Base-by-base conservation (phyloP, 345 rosid species). In the Populus deltoides region DNA sequence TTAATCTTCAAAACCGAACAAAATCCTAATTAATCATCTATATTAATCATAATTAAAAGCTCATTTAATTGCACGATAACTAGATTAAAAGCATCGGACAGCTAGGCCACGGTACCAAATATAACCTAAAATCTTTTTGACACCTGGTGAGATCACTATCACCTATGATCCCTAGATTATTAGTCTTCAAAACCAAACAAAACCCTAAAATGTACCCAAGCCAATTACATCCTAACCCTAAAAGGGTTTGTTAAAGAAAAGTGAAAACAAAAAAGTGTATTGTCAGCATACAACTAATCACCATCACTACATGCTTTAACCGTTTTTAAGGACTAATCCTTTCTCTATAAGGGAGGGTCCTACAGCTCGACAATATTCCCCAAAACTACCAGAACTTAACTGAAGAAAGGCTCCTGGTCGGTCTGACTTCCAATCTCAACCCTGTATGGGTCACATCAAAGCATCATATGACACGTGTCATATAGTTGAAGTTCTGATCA, bases 241-340 rank as follows among this genome's bases (percentile, higher is more conserved):
- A 33, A 33, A 33, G 36, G 59, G n/a, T 17, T 53, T 53, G 24
- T 53, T 0, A 24, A 53, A 7, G 51, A 4, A 13, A 13, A 15
- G 51, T 47, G 51, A 13, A n/a, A 7, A 7, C 59, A 53, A 20
- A 7, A 7, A 53, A 6, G 7, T 16, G 17, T 18, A 45, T 6
- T 36, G 47, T 8, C 65, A 55, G 5, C 17, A 55, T 7, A 5
- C 27, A 20, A 35, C 25, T 7, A 36, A 18, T 17, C 43, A 51
- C 43, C 24, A 3, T n/a, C 16, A 5, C 25, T 4, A 15, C 66
- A 35, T 8, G 72, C 75, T 36, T 15, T 25, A 72, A 69, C 84
- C 81, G 77, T 76, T 73, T 72, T 72, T 65, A 45, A 27, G 81
- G 82, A 74, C 5, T n/a, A 27, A 83, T 74, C 77, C 55, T 72